Conservation (phyloP, 2,329 filamentous ascomycete species). For the Ascochyta viciae-villosae region DNA sequence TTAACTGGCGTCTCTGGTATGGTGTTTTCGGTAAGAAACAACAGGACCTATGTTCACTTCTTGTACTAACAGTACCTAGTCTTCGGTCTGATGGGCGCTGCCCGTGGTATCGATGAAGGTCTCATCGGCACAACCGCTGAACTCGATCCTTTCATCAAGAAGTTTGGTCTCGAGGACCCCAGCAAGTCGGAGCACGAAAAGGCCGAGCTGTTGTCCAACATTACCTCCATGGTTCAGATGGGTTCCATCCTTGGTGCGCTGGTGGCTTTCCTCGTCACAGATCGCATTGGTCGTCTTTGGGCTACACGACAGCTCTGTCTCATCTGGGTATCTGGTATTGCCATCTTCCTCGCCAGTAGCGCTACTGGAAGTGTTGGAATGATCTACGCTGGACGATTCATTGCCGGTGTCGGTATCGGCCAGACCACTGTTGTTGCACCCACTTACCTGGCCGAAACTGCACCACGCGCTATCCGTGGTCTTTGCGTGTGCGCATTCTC, state of each 20-base stretch:
- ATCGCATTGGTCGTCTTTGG: constrained; percentile 53
- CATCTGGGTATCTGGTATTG: constrained; percentile 51
- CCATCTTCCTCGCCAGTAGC: constrained; percentile 50
- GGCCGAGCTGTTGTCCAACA: constrained; percentile 62
- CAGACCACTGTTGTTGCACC: constrained; percentile 73
- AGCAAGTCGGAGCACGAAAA: constrained; percentile 37
- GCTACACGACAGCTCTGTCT: constrained; percentile 52
- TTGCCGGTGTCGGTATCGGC: constrained; percentile 70
- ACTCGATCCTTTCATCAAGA: constrained; percentile 44
- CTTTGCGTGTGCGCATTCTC: constrained; percentile 76
- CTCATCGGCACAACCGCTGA: constrained; percentile 72
- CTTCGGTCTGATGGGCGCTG: constrained; percentile 78
- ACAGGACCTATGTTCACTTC: too few species aligned
- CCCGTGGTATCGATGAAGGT: constrained; percentile 80
- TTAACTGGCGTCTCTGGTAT: constrained; percentile 83
- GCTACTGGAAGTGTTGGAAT: constrained; percentile 50
- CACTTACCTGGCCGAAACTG: constrained; percentile 76
- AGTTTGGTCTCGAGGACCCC: constrained; percentile 47
- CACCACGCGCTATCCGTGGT: constrained; percentile 72
- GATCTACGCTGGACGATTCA: constrained; percentile 71
- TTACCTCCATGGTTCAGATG: constrained; percentile 82
- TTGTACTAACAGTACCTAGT: constrained; percentile 31
- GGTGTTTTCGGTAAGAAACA: constrained; percentile 62
- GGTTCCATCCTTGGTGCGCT: constrained; percentile 76
- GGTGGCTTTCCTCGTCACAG: constrained; percentile 62